phyloP scores from a whole-genome alignment of 2,329 filamentous ascomycete species.

The Parascedosporium putredinis region DNA sequence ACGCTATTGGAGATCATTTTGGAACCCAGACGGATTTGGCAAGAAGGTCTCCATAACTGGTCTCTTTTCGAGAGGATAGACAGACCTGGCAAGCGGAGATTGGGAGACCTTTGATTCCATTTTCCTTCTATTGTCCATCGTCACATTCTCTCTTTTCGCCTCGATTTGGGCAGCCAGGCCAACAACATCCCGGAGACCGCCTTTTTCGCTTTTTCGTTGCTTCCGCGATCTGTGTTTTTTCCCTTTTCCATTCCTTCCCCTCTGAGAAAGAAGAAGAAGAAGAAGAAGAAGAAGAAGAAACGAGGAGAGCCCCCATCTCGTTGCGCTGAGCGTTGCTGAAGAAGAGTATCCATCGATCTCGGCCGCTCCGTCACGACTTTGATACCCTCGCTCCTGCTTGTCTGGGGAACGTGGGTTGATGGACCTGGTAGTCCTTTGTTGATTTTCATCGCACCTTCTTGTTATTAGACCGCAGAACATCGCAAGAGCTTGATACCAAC shows the following conservation, averaged over 20 bases:
- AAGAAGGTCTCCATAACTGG: neutral
- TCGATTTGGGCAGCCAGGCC: neutral
- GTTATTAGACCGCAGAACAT: neutral
- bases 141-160: neutral
- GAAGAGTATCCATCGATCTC: too few species aligned
- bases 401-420: neutral
- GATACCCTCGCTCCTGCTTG: too few species aligned
- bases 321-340: neutral
- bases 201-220: neutral
- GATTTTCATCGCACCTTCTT: neutral
- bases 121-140: neutral
- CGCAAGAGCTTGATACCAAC: neutral
- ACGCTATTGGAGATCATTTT: neutral
- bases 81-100: too few species aligned
- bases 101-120: too few species aligned
- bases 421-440: neutral
- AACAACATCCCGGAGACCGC: neutral
- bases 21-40: neutral
- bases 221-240: too few species aligned
- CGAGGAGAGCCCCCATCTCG: neutral
- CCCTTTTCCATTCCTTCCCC: too few species aligned
- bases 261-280: too few species aligned
- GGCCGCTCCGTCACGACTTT: too few species aligned
- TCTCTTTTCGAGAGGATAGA: neutral
- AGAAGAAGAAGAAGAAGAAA: too few species aligned